Conservation (phyloP, 352 stramenopile species). For the Lagenidium sp. region DNA sequence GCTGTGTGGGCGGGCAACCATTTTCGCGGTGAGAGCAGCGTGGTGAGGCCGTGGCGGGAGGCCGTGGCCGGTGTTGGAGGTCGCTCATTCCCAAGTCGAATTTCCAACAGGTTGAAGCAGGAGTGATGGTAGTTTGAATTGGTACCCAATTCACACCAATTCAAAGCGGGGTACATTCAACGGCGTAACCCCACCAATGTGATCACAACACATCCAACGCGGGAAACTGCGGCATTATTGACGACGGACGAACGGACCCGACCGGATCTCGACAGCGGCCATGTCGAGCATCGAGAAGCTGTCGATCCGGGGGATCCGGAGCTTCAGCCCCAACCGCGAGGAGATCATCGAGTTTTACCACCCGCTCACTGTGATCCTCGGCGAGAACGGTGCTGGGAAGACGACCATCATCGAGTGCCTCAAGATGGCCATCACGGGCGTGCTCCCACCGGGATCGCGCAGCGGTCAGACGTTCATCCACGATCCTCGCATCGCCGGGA, state of each 20-base stretch:
- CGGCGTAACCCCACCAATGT: too few species aligned
- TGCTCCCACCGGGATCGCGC: constrained; percentile 85
- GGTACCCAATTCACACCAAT: too few species aligned
- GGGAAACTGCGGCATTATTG: too few species aligned
- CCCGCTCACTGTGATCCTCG: constrained; percentile 98
- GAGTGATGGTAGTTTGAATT: too few species aligned
- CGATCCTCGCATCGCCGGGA: constrained; percentile 90
- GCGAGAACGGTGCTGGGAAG: constrained; percentile 97
- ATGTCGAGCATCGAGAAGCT: constrained; percentile 99
- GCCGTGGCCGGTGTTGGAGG: too few species aligned
- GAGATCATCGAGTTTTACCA: constrained; percentile 98
- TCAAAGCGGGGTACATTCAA: too few species aligned
- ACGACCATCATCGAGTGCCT: constrained; percentile 99
- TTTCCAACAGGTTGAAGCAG: too few species aligned
- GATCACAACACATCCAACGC: too few species aligned
- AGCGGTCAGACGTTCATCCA: constrained; percentile 95
- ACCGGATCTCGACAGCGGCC: constrained; percentile 1
- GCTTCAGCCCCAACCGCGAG: constrained; percentile 95
- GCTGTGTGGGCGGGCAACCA: too few species aligned
- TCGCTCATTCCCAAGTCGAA: too few species aligned
- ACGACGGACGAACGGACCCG: constrained; percentile 3
- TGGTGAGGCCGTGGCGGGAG: not conserved
- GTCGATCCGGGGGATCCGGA: constrained; percentile 97
- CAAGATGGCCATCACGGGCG: constrained; percentile 95
- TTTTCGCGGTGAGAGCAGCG: too few species aligned